phyloP scores from a whole-genome alignment of 768 basidiomycete species.

The Lactifluus volemus region DNA sequence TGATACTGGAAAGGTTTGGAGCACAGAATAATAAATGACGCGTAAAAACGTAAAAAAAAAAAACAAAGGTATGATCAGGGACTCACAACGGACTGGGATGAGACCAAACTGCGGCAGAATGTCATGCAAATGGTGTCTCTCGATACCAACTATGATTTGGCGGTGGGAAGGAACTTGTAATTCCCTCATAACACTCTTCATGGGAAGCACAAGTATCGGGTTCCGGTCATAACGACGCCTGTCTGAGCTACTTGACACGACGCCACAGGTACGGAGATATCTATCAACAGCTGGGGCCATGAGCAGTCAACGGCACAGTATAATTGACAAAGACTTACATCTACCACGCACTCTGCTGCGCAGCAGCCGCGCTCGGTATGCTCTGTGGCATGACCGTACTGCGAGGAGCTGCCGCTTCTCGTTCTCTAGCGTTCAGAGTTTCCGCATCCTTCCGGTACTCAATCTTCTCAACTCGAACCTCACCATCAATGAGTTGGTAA shows the following conservation, averaged over 20 bases:
- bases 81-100: neutral
- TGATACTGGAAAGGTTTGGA: neutral
- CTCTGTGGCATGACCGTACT: slow-evolving; percentile 42
- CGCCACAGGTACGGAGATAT: neutral
- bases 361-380: slow-evolving; percentile 36
- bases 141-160: neutral
- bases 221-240: neutral
- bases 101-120: neutral
- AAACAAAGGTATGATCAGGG: neutral
- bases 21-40: neutral
- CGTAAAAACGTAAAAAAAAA: no score
- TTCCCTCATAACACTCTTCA: neutral
- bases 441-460: slow-evolving; percentile 66
- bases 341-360: slow-evolving; percentile 29
- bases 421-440: slow-evolving; percentile 28
- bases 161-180: neutral
- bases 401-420: slow-evolving; percentile 28
- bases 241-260: neutral
- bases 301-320: neutral
- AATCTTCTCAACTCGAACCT: slow-evolving; percentile 89
- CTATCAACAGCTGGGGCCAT: neutral
- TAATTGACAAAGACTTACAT: neutral
- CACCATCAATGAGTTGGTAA: slow-evolving; percentile 89
- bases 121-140: neutral
- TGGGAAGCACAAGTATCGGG: neutral